A percentile compares a stretch with the other conserved stretches of the same genome.
Conservation (phyloP, 2,329 filamentous ascomycete species). For the Beauveria varroae region DNA sequence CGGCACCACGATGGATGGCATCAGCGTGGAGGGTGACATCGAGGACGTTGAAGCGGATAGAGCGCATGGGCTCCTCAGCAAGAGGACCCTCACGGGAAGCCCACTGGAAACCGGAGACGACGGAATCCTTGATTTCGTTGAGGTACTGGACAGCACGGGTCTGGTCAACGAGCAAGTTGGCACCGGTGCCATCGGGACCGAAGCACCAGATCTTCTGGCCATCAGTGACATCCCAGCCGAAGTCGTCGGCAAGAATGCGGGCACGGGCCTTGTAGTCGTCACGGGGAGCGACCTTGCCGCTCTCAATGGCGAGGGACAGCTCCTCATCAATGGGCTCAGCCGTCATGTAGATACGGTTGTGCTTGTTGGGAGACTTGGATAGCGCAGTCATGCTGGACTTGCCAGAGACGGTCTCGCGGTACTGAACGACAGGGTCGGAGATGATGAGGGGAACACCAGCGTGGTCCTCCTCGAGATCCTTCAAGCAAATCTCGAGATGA, state of each 20-base stretch:
- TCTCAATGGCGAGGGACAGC: slow-evolving; percentile 81
- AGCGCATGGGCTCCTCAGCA: slow-evolving; percentile 97
- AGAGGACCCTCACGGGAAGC: slow-evolving; percentile 95
- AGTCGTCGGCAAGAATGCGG: slow-evolving; percentile 90
- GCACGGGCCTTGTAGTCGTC: slow-evolving; percentile 99
- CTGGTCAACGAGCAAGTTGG: slow-evolving; percentile 98
- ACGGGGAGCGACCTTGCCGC: slow-evolving; percentile 84
- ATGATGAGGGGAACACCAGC: slow-evolving; percentile 96
- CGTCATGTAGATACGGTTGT: slow-evolving; percentile 98
- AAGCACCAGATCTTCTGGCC: slow-evolving; percentile 99
- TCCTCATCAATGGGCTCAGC: slow-evolving; percentile 90
- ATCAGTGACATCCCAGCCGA: slow-evolving; percentile 99
- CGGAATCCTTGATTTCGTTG: slow-evolving; percentile 99
- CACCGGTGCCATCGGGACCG: slow-evolving; percentile 92
- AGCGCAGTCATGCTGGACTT: slow-evolving; percentile 92
- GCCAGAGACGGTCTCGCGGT: slow-evolving; percentile 87
- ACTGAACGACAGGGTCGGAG: slow-evolving; percentile 96
- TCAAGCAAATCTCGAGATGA: slow-evolving; percentile 99
- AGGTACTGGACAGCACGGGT: slow-evolving; percentile 99
- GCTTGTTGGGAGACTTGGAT: slow-evolving; percentile 99
- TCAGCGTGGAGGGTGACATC: slow-evolving; percentile 99
- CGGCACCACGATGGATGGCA: slow-evolving; percentile 99
- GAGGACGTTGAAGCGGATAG: slow-evolving; percentile 95
- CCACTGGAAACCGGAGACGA: slow-evolving; percentile 99
- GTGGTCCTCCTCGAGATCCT: slow-evolving; percentile 99